Evolutionary conservation across 2,329 filamentous ascomycete species (phyloP).

Genomic region (Aspergillus bombycis): DNA sequence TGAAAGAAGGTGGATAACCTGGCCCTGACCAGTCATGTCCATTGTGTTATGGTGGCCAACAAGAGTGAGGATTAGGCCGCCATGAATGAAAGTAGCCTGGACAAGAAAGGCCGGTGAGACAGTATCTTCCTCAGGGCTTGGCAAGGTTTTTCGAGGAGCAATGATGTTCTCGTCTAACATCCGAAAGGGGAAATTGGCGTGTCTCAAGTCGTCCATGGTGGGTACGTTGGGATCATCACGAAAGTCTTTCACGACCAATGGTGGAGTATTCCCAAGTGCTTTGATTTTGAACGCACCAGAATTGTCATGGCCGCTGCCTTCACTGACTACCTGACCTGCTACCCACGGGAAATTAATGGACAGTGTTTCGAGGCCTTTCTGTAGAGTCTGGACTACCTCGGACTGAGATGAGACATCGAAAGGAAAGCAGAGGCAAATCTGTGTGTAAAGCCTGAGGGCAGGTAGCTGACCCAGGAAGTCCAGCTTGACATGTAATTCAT

Average conservation of each 20-base stretch:
- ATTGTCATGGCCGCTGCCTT: constrained; percentile 30
- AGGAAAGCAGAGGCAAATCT: constrained; percentile 47
- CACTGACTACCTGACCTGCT: constrained; percentile 49
- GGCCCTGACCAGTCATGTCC: constrained; percentile 56
- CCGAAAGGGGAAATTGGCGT: constrained; percentile 48
- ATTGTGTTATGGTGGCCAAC: constrained; percentile 53
- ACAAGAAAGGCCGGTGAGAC: constrained; percentile 13
- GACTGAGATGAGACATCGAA: constrained; percentile 27
- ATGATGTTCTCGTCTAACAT: constrained; percentile 54
- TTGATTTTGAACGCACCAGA: constrained; percentile 47
- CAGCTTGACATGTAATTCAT: constrained; percentile 23
- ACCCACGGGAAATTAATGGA: constrained; percentile 50
- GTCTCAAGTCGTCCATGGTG: constrained; percentile 42
- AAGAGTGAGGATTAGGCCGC: constrained; percentile 56
- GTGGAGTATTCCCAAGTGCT: constrained; percentile 34
- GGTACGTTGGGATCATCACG: constrained; percentile 38
- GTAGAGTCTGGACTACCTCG: constrained; percentile 35
- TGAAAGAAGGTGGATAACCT: constrained; percentile 51
- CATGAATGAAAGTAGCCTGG: constrained; percentile 27
- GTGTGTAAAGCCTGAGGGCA: constrained; percentile 51
- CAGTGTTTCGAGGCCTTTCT: constrained; percentile 44
- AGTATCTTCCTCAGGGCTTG: constrained; percentile 23
- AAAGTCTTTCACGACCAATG: constrained; percentile 50
- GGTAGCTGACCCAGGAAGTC: constrained; percentile 50
- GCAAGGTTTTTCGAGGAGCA: constrained; percentile 47